Conservation (phyloP, 495 filamentous ascomycete species). For the Hypoxylon fragiforme region DNA sequence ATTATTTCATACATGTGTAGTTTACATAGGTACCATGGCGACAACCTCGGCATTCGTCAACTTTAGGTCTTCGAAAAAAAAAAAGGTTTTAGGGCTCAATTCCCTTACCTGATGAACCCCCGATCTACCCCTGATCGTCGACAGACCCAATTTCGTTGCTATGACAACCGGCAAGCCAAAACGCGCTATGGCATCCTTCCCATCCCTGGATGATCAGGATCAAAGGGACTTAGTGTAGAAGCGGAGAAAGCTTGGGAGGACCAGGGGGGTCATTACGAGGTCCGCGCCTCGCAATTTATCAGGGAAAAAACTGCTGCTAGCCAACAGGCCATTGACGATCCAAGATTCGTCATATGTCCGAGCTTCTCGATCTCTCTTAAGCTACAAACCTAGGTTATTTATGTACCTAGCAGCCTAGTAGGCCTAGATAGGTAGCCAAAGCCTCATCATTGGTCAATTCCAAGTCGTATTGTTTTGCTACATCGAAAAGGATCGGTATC, state of each 20-base stretch:
- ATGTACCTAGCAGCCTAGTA: no score
- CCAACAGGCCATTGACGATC: slow-evolving; percentile 11
- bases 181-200: slow-evolving; percentile 27
- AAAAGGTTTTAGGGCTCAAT: no score
- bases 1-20: not conserved
- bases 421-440: not conserved
- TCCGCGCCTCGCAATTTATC: slow-evolving; percentile 16
- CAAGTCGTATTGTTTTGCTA: not conserved
- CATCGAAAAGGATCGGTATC: slow-evolving; percentile 3
- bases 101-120: no score
- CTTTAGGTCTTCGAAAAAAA: slow-evolving; percentile 11
- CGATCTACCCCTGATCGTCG: slow-evolving; percentile 35
- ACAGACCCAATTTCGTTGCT: slow-evolving; percentile 27
- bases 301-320: slow-evolving; percentile 12
- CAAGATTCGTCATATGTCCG: slow-evolving; percentile 24
- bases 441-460: slow-evolving; percentile 7
- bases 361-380: slow-evolving; percentile 3
- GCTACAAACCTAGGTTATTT: not conserved
- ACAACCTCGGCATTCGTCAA: slow-evolving; percentile 9
- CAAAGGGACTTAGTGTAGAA: no score
- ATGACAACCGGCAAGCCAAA: slow-evolving; percentile 35
- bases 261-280: slow-evolving; percentile 25
- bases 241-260: slow-evolving; percentile 24
- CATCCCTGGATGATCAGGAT: slow-evolving; percentile 12
- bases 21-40: not conserved